Base-by-base conservation (phyloP, 1,139 yeast species). In the Nakaseomyces delphensis region DNA sequence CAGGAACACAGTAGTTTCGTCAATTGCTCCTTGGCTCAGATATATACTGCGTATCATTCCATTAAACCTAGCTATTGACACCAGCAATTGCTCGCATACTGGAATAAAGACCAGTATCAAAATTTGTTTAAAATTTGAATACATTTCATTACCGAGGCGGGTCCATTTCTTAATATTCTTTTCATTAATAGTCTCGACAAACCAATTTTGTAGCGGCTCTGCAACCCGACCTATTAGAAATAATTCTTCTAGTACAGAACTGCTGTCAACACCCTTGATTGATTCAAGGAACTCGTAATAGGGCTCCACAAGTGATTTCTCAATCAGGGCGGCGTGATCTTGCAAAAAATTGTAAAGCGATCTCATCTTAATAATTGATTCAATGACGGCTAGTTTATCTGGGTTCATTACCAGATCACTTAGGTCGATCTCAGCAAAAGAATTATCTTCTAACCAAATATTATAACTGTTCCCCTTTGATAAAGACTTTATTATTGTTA, bases 161-260 rank as follows among this genome's bases (percentile, higher is more conserved):
- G 64, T 62, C 74, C 89, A 74, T 51, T 75, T 69, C 49, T 76
- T 78, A 36, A 76, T 60, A 10, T 86, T 87, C 47, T 84, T 66
- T 48, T 83, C 91, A 1, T 85, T 87, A 32, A 83, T 66, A 20
- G 68, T 60, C 32, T 70, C 70, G 15, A 68, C 66, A 8, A 74
- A 48, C 81, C 81, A 76, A 18, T 66, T 66, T 40, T 63, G 64
- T 3, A 76, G 60, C 3, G 66, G 64, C 7, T 41, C 41, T 7
- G 48, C 29, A 1, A 51, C 40, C 13, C 38, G 43, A 4, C 63
- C 63, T 4, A 44, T 38, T 10, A 57, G 35, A 7, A 57, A 38
- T 7, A 51, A 24, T 3, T 43, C 38, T 10, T 43, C 37, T 7
- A 33, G 27, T 21, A 21, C 37, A 4, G 25, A 9, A 8, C 15